A percentile compares a stretch with the other conserved stretches of the same genome.
Evolutionary conservation across 345 rosid genomes (phyloP).

Genomic region (Aquilaria malaccensis): DNA sequence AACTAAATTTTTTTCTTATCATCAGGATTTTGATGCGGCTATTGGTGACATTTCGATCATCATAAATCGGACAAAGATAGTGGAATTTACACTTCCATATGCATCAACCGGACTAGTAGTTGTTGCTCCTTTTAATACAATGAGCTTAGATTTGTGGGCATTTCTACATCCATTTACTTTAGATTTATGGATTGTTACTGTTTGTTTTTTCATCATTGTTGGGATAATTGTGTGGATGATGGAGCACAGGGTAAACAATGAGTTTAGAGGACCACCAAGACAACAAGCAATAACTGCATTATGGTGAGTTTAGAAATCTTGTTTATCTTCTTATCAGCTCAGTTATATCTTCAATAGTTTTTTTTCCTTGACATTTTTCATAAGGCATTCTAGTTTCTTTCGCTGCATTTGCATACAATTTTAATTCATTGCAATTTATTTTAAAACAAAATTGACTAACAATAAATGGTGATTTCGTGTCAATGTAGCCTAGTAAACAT

Average conservation of each 20-base stretch:
- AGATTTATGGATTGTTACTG: conserved; percentile 49
- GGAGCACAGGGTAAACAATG: conserved; percentile 69
- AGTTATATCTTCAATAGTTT: too few relatives aligned
- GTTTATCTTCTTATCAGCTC: too few relatives aligned
- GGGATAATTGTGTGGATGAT: conserved; percentile 74
- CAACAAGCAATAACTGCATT: conserved; percentile 51
- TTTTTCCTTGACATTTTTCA: too few relatives aligned
- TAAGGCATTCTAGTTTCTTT: too few relatives aligned
- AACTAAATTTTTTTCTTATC: neutral
- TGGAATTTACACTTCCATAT: conserved; percentile 78
- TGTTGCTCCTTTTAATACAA: conserved; percentile 40
- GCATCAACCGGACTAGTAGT: conserved; percentile 64
- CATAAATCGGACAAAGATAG: conserved; percentile 43
- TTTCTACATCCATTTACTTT: conserved; percentile 70
- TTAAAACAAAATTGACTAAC: neutral
- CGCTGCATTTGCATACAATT: too few relatives aligned
- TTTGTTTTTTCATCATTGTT: conserved; percentile 43
- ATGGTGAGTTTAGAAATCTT: conserved; percentile 30
- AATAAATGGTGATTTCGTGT: too few relatives aligned
- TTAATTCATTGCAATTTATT: conserved; percentile 2
- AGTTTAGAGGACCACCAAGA: conserved; percentile 64
- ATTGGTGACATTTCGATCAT: conserved; percentile 66
- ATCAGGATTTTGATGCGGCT: conserved; percentile 59
- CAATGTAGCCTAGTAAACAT: too few relatives aligned
- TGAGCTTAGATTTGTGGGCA: conserved; percentile 44